Base-by-base conservation (phyloP, 2,329 filamentous ascomycete genomes). In the Rhexocercosporidium sp. region DNA sequence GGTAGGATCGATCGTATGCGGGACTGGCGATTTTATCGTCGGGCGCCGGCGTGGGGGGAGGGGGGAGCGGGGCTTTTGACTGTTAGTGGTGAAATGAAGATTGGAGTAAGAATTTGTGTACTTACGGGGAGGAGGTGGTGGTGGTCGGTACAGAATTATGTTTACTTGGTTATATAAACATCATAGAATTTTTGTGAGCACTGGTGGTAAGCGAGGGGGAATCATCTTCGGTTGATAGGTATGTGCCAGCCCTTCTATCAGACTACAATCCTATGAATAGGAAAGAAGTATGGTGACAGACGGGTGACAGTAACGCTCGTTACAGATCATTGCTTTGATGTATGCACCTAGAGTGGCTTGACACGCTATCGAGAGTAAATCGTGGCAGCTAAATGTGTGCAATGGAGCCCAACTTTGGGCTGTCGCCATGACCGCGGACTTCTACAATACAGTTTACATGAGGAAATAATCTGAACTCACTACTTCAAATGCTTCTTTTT, bases 261-360 rank as follows among this genome's bases (percentile, higher is more conserved):
- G 29, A 27, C 22, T 6, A 31, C 27, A n/a, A 53, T 31, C 49
- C 4, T 29, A 31, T 53, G 16, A n/a, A 53, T 9, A 53, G 12
- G 25, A n/a, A n/a, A 18, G 16, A 2, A 53, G 25, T 27, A 27
- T 16, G 7, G 9, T 16, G 16, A 31, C 31, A 53, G 49, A 53
- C 14, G 31, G 49, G n/a, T 18, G 25, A 18, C 14, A 53, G 49
- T 16, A 16, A 53, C 18, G n/a, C 1, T 53, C 14, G 14, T 14
- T 22, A 12, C 22, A 27, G 46, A 20, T 53, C 8, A 31, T n/a
- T 14, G 16, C 27, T 53, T 53, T 53, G 14, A 31, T 53, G 9
- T 53, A 53, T 53, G 49, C 49, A 53, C 49, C 49, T 53, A 53
- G 49, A 53, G 49, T 53, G 27, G 49, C 49, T 29, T 53, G 49